phyloP scores from a whole-genome alignment of 352 stramenopile species.

The Phytophthora sp. region DNA sequence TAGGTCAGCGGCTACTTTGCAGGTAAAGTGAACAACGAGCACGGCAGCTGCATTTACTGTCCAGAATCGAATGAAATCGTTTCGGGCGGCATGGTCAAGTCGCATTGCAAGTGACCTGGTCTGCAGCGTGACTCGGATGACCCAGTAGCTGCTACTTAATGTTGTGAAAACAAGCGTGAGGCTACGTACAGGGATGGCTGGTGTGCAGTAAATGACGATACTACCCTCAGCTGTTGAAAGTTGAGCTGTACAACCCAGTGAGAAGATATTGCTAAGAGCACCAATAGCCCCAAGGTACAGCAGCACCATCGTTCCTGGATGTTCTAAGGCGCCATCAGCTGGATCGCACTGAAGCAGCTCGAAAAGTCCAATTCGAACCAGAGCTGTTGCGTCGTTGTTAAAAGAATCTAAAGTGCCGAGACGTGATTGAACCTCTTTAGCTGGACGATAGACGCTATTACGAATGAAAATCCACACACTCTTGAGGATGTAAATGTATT shows the following conservation, averaged over 20 bases:
- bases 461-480: slow-evolving; percentile 31
- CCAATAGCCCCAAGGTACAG: slow-evolving; percentile 47
- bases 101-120: slow-evolving; percentile 30
- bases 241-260: slow-evolving; percentile 37
- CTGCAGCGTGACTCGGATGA: slow-evolving; percentile 43
- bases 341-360: slow-evolving; percentile 31
- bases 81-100: slow-evolving; percentile 25
- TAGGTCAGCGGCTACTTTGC: slow-evolving; percentile 30
- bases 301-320: slow-evolving; percentile 37
- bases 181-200: slow-evolving; percentile 38
- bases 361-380: slow-evolving; percentile 12
- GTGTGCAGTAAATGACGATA: slow-evolving; percentile 41
- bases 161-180: slow-evolving; percentile 40
- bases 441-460: slow-evolving; percentile 28
- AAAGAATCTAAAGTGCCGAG: slow-evolving; percentile 5
- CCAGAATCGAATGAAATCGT: slow-evolving; percentile 36
- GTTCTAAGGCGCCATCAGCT: slow-evolving; percentile 36
- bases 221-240: slow-evolving; percentile 31
- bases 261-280: slow-evolving; percentile 53
- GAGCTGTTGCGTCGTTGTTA: not conserved
- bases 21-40: slow-evolving; percentile 35
- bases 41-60: slow-evolving; percentile 16
- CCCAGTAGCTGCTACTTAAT: slow-evolving; percentile 48
- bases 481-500: slow-evolving; percentile 41
- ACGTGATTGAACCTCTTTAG: slow-evolving; percentile 1